A percentile compares a stretch with the other conserved stretches of the same genome.
These are phyloP conservation scores for Clavaria fumosa DNA, from an alignment of 768 basidiomycete species.

Conservation along the genomic window DNA sequence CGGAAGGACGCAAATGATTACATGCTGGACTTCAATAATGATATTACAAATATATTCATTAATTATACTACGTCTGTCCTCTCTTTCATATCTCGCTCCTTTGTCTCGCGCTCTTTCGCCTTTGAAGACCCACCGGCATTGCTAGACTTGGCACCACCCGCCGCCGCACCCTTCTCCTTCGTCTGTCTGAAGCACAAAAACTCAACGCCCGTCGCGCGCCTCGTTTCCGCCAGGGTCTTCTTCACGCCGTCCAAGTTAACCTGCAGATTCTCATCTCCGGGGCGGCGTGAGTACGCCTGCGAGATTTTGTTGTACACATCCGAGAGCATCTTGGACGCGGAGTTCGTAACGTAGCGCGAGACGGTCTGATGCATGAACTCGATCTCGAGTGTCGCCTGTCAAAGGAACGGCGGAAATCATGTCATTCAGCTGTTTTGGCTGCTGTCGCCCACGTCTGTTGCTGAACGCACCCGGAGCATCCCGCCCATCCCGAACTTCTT, in stretches of 20 bases:
- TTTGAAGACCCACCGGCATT: no score
- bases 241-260: conserved; percentile 81
- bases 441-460: no score
- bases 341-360: conserved; percentile 68
- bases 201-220: conserved; percentile 84
- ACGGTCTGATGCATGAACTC: conserved; percentile 98
- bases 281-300: conserved; percentile 73
- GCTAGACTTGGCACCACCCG: background rate
- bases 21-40: no score
- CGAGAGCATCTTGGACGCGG: conserved; percentile 71
- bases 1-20: no score
- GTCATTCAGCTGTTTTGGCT: no score
- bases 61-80: no score
- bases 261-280: conserved; percentile 79
- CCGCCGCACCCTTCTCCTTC: conserved; percentile 19
- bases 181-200: conserved; percentile 85
- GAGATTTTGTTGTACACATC: conserved; percentile 93
- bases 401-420: background rate
- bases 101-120: conserved; percentile 6
- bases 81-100: no score
- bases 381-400: conserved; percentile 91
- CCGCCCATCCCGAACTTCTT: conserved; percentile 95
- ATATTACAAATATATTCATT: no score
- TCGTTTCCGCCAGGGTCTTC: conserved; percentile 74
- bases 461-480: conserved; percentile 72